Evolutionary conservation across 2,329 filamentous ascomycete species (phyloP).

Genomic region (Microdochium paspali): DNA sequence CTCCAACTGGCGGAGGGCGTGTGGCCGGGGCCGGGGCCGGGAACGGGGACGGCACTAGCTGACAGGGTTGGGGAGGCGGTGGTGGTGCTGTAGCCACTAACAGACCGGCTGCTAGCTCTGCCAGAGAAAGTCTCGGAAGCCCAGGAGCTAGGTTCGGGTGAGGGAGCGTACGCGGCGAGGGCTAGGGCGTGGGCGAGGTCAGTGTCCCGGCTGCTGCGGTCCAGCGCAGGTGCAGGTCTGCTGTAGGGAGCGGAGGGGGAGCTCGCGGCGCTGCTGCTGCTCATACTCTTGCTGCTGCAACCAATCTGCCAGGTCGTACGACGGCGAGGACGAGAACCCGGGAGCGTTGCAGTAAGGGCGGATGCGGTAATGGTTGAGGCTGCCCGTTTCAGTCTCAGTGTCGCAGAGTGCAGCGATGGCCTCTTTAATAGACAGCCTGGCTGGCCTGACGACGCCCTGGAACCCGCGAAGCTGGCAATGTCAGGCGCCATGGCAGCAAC

Average conservation of each 20-base stretch:
- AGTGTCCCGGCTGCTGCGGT: not conserved
- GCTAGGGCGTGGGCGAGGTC: no score
- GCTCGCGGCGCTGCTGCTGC: not conserved
- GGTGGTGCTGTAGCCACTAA: conserved; percentile 11
- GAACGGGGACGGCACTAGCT: not conserved
- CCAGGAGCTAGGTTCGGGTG: conserved; percentile 16
- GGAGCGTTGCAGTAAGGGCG: not conserved
- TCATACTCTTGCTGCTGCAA: not conserved
- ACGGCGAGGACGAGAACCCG: not conserved
- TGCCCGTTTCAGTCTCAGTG: not conserved
- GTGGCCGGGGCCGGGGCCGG: not conserved
- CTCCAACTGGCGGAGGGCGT: not conserved
- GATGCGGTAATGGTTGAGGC: not conserved
- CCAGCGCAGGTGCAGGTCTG: not conserved
- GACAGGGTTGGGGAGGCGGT: conserved; percentile 3
- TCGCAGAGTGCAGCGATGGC: not conserved
- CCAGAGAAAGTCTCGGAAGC: conserved; percentile 20
- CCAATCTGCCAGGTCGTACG: not conserved
- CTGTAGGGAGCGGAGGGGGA: not conserved
- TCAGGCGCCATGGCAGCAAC: not conserved
- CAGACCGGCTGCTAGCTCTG: conserved; percentile 17
- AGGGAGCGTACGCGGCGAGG: not conserved
- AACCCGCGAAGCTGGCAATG: not conserved
- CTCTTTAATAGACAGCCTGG: conserved; percentile 1
- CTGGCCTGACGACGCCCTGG: not conserved